Evolutionary conservation across 306 rosid genomes (phyloP).

Genomic region (Comarum palustre): DNA sequence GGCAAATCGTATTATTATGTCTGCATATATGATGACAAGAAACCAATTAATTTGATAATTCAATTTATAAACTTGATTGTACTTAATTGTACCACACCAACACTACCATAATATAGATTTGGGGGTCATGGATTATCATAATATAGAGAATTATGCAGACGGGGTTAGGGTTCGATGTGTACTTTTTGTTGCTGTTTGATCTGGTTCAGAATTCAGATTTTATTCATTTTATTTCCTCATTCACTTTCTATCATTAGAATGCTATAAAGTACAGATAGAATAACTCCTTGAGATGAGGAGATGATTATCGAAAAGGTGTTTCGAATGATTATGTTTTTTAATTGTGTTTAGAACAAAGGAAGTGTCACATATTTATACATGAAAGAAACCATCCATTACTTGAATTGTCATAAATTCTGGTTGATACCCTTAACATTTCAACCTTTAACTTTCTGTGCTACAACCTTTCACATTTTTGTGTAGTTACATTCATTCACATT

Average conservation of each 20-base stretch:
- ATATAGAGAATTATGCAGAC: slow-evolving; percentile 3
- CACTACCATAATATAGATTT: not conserved
- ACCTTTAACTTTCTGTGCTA: too few relatives aligned
- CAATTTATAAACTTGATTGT: not conserved
- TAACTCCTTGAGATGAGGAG: too few relatives aligned
- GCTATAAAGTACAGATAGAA: too few relatives aligned
- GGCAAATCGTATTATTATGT: not conserved
- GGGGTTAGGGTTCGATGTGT: not conserved
- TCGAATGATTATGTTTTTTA: too few relatives aligned
- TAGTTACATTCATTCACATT: too few relatives aligned
- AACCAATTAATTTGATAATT: not conserved
- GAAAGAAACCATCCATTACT: too few relatives aligned
- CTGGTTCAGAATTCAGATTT: not conserved
- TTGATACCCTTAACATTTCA: too few relatives aligned
- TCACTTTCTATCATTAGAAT: slow-evolving; percentile 5
- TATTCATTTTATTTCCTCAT: not conserved
- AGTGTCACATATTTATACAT: too few relatives aligned
- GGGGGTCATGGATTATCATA: not conserved
- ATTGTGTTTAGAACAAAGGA: too few relatives aligned
- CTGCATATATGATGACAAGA: not conserved
- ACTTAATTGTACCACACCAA: not conserved
- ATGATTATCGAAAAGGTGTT: too few relatives aligned
- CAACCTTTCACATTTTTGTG: too few relatives aligned
- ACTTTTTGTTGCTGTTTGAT: slow-evolving; percentile 8
- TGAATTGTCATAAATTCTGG: too few relatives aligned